Evolutionary conservation across 1,139 yeast genomes (phyloP).

Genomic region (Diutina neorugosa): DNA sequence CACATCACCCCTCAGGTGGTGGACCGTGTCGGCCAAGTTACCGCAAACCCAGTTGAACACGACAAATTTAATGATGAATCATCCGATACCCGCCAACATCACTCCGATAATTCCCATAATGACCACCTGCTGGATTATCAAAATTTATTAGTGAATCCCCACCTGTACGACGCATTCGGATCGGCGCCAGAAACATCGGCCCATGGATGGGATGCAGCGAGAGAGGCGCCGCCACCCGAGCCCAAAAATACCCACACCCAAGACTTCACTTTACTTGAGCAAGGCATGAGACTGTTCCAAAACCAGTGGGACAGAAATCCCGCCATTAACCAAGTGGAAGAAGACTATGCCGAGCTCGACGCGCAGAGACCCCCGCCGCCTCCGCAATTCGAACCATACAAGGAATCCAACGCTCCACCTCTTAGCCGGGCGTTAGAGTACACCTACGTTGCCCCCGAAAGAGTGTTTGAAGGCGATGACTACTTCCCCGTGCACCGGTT

Average conservation of each 20-base stretch:
- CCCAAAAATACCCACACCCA: not conserved
- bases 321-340: conserved; percentile 1
- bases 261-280: conserved; percentile 1
- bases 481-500: conserved; percentile 3
- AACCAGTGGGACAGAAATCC: conserved; percentile 12
- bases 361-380: not conserved
- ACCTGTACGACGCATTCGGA: conserved; percentile 7
- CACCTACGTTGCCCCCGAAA: not conserved
- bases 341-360: conserved; percentile 1
- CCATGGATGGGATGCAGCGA: conserved; percentile 29
- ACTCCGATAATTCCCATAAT: not conserved
- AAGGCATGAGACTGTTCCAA: conserved; percentile 9
- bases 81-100: not conserved
- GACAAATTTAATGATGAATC: not conserved
- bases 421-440: not conserved
- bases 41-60: not conserved
- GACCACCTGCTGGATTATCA: conserved; percentile 13
- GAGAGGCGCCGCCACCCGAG: conserved; percentile 19
- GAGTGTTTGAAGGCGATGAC: conserved; percentile 1
- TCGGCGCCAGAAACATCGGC: conserved; percentile 5
- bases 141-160: conserved; percentile 8
- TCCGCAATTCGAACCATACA: not conserved
- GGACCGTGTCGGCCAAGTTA: not conserved
- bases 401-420: not conserved
- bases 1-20: not conserved